Evolutionary conservation across 768 basidiomycete genomes (phyloP).

Genomic region (Mycena galopus): DNA sequence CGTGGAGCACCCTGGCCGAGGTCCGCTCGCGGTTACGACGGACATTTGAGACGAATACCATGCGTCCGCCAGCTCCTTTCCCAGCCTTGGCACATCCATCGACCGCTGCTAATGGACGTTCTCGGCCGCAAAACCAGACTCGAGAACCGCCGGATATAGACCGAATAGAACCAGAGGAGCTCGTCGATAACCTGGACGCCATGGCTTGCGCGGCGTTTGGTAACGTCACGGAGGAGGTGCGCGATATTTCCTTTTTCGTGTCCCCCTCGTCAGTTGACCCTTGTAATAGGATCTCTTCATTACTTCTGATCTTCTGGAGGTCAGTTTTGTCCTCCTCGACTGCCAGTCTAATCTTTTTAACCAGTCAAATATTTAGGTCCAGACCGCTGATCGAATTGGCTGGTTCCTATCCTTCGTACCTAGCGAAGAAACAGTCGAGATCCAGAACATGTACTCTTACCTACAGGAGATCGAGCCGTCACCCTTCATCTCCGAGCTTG

Average conservation of each 20-base stretch:
- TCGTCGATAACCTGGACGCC: conserved; percentile 83
- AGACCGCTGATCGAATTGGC: conserved; percentile 82
- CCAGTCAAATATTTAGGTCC: conserved; percentile 51
- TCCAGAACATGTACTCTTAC: conserved; percentile 83
- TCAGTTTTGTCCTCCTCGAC: too few species aligned
- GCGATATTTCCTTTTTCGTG: conserved; percentile 24
- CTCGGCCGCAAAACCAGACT: conserved; percentile 52
- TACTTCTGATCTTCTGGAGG: conserved; percentile 81
- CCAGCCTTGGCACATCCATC: conserved; percentile 41
- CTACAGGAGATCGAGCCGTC: conserved; percentile 82
- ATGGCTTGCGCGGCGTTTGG: conserved; percentile 82
- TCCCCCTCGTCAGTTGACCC: conserved; percentile 7
- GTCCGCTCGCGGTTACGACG: conserved; percentile 56
- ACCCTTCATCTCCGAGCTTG: conserved; percentile 75
- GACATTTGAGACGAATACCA: conserved; percentile 67
- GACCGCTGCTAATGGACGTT: conserved; percentile 38
- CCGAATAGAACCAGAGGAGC: conserved; percentile 70
- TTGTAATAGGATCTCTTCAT: conserved; percentile 76
- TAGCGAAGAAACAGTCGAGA: conserved; percentile 75
- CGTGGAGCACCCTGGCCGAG: conserved; percentile 60
- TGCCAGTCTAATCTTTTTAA: too few species aligned
- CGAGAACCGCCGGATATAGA: conserved; percentile 74
- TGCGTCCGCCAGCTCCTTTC: conserved; percentile 64
- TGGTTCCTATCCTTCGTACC: conserved; percentile 72
- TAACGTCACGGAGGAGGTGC: conserved; percentile 84